These are phyloP conservation scores for Aulographum hederae DNA, from an alignment of 2,329 filamentous ascomycete genomes.

Conservation along the genomic window DNA sequence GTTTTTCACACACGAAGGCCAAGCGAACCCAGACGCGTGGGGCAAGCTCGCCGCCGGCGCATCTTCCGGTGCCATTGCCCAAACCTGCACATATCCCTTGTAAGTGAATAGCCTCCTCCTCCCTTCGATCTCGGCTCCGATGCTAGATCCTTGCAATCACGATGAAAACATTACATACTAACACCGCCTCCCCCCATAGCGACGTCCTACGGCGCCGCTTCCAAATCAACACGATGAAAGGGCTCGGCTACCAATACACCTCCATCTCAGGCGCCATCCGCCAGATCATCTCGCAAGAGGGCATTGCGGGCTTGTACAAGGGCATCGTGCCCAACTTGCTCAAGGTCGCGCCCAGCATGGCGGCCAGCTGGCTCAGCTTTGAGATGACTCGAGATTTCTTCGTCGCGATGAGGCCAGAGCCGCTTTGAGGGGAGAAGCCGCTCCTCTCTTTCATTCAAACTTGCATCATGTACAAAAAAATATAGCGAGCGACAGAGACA, in stretches of 20 bases:
- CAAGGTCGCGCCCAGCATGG: constrained; percentile 97
- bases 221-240: constrained; percentile 98
- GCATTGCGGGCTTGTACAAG: constrained; percentile 76
- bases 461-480: no score
- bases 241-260: constrained; percentile 93
- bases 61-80: constrained; percentile 86
- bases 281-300: constrained; percentile 70
- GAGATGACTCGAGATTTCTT: constrained; percentile 84
- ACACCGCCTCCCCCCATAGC: constrained; percentile 29
- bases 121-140: background rate
- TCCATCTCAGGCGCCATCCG: constrained; percentile 67
- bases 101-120: constrained; percentile 34
- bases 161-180: background rate
- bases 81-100: constrained; percentile 98
- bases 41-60: constrained; percentile 82
- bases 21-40: constrained; percentile 59
- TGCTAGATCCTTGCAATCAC: background rate
- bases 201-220: constrained; percentile 87
- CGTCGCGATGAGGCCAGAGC: no score
- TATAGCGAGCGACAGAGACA: no score
- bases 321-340: constrained; percentile 88
- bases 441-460: no score
- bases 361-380: constrained; percentile 94
- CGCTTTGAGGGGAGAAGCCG: no score
- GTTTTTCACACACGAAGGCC: constrained; percentile 71